Conservation (phyloP, 371 early-diverging fungal genomes). For the Mucor velutinosus region DNA sequence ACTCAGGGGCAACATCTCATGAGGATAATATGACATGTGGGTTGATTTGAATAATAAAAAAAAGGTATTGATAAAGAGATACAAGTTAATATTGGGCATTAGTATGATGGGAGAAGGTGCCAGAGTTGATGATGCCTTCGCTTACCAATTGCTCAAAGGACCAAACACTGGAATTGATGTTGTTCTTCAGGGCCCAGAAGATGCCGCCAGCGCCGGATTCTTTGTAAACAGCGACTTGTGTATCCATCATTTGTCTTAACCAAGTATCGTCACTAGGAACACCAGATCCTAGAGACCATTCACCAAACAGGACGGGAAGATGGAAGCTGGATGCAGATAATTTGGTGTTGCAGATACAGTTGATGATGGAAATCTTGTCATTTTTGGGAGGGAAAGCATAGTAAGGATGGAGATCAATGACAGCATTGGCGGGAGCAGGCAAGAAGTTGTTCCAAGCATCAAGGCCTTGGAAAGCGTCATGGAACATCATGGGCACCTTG, state of each 20-base stretch:
- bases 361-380: slow-evolving; percentile 14
- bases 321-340: slow-evolving; percentile 17
- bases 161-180: slow-evolving; percentile 34
- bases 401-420: slow-evolving; percentile 39
- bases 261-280: slow-evolving; percentile 6
- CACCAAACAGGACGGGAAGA: slow-evolving; percentile 34
- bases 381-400: slow-evolving; percentile 31
- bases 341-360: slow-evolving; percentile 14
- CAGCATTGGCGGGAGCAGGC: slow-evolving; percentile 31
- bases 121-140: slow-evolving; percentile 27
- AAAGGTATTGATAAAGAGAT: not conserved
- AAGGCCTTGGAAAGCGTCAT: slow-evolving; percentile 33
- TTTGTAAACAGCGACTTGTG: slow-evolving; percentile 22
- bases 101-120: slow-evolving; percentile 19
- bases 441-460: slow-evolving; percentile 29
- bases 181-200: slow-evolving; percentile 37
- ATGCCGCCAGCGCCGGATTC: slow-evolving; percentile 26
- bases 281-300: slow-evolving; percentile 34
- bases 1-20: not conserved
- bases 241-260: slow-evolving; percentile 9
- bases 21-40: not conserved
- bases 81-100: slow-evolving; percentile 15
- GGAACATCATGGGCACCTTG: slow-evolving; percentile 40
- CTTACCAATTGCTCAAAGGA: slow-evolving; percentile 27
- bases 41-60: not conserved